These are phyloP conservation scores for Lachnellula suecica DNA, from an alignment of 2,329 filamentous ascomycete species.

Conservation along the genomic window DNA sequence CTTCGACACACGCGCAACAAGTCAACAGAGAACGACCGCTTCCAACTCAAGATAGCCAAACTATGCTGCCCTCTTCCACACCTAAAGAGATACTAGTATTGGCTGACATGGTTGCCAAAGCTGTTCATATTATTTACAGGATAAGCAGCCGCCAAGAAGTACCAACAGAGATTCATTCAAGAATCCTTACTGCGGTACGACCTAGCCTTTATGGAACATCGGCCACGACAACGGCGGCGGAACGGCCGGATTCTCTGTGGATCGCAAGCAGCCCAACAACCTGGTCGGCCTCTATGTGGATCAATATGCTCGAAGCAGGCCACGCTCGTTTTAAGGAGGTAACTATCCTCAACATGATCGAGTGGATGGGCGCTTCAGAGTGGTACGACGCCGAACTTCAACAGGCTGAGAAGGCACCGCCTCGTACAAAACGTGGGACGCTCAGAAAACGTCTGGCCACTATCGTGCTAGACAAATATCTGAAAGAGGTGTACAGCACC, in stretches of 20 bases:
- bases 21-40: conserved; percentile 4
- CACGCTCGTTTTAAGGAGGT: conserved; percentile 9
- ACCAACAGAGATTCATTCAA: conserved; percentile 12
- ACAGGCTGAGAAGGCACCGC: conserved; percentile 10
- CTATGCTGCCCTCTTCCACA: conserved; percentile 7
- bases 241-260: conserved; percentile 3
- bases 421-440: conserved; percentile 9
- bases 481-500: conserved; percentile 6
- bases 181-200: conserved; percentile 7
- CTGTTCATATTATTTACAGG: conserved; percentile 6
- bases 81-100: conserved; percentile 6
- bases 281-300: conserved; percentile 9
- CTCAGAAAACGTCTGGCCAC: conserved; percentile 15
- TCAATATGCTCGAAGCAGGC: conserved; percentile 11
- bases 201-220: conserved; percentile 2
- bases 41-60: conserved; percentile 11
- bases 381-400: conserved; percentile 11
- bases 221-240: neutral
- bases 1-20: conserved; percentile 8
- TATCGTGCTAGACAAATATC: conserved; percentile 14
- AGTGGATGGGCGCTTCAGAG: conserved; percentile 10
- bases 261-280: conserved; percentile 9
- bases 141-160: conserved; percentile 9
- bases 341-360: conserved; percentile 16
- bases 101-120: conserved; percentile 8